Conservation (phyloP, 163 green algal genomes). For the Trebouxiophyceae sp. region DNA sequence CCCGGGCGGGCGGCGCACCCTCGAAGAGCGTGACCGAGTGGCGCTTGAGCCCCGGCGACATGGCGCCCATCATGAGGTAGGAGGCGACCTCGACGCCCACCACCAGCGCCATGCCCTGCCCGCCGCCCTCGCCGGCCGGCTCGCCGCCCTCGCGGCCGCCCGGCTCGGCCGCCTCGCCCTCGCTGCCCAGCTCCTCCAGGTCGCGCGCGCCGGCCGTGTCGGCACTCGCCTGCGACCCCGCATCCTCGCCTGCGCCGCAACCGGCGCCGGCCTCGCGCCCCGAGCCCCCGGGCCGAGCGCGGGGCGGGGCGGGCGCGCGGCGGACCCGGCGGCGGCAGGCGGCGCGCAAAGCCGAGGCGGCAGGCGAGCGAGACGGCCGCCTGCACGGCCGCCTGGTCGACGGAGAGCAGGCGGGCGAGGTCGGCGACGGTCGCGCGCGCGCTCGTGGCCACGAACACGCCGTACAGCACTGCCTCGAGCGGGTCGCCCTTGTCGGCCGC, state of each 20-base stretch:
- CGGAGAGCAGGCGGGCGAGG: slow-evolving; percentile 70
- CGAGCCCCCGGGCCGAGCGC: too few species aligned
- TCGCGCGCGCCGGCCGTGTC: too few species aligned
- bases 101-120: slow-evolving; percentile 62
- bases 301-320: too few species aligned
- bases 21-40: slow-evolving; percentile 81
- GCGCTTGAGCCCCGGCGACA: slow-evolving; percentile 86
- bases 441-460: slow-evolving; percentile 73
- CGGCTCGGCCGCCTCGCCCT: too few species aligned
- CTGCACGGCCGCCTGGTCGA: slow-evolving; percentile 50
- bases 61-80: slow-evolving; percentile 92
- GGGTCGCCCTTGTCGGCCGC: slow-evolving; percentile 62
- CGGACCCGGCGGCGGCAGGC: slow-evolving; percentile 20
- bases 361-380: slow-evolving; percentile 73
- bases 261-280: too few species aligned
- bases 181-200: too few species aligned
- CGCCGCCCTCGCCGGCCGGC: not conserved
- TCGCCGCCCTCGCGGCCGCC: not conserved
- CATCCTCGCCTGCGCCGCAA: too few species aligned
- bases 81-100: slow-evolving; percentile 87
- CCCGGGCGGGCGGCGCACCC: slow-evolving; percentile 22
- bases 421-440: slow-evolving; percentile 62
- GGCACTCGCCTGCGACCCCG: too few species aligned
- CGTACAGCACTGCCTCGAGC: slow-evolving; percentile 82
- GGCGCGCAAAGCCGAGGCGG: slow-evolving; percentile 77